phyloP scores from a whole-genome alignment of 1,284 basidiomycete genomes.

The Heterobasidion annosum region DNA sequence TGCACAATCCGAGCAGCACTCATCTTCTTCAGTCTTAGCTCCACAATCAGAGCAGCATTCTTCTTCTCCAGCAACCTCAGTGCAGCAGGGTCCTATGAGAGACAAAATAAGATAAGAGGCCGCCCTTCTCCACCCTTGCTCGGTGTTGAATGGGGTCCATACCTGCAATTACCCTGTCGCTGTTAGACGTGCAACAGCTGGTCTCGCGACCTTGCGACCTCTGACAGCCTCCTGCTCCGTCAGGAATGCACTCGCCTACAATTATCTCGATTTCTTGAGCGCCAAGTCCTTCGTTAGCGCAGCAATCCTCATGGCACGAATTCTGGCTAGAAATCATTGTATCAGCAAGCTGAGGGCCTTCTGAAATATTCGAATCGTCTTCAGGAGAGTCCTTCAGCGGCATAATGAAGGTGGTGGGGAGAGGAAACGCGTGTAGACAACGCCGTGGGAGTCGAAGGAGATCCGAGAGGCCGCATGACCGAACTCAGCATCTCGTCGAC shows the following conservation, averaged over 20 bases:
- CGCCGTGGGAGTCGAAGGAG: too few species aligned
- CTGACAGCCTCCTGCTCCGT: conserved; percentile 8
- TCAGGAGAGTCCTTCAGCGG: too few species aligned
- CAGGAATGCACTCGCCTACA: conserved; percentile 7
- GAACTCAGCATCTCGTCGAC: too few species aligned
- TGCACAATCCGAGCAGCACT: background rate
- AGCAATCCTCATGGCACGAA: background rate
- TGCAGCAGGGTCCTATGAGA: background rate
- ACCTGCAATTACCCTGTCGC: background rate
- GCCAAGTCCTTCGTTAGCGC: background rate
- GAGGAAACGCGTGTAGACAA: too few species aligned
- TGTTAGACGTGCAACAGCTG: background rate
- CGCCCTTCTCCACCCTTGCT: too few species aligned
- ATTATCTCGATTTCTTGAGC: background rate
- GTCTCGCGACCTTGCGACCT: background rate
- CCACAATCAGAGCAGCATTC: conserved; percentile 2
- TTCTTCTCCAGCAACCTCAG: background rate
- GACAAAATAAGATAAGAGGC: background rate
- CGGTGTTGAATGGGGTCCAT: background rate
- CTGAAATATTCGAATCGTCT: too few species aligned
- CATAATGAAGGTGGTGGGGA: too few species aligned
- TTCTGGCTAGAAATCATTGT: background rate
- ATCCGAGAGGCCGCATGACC: too few species aligned
- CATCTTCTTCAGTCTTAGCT: background rate
- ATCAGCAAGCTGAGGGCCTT: too few species aligned